phyloP scores from a whole-genome alignment of 2,329 filamentous ascomycete species.

The Tolypocladium ophioglossoides region DNA sequence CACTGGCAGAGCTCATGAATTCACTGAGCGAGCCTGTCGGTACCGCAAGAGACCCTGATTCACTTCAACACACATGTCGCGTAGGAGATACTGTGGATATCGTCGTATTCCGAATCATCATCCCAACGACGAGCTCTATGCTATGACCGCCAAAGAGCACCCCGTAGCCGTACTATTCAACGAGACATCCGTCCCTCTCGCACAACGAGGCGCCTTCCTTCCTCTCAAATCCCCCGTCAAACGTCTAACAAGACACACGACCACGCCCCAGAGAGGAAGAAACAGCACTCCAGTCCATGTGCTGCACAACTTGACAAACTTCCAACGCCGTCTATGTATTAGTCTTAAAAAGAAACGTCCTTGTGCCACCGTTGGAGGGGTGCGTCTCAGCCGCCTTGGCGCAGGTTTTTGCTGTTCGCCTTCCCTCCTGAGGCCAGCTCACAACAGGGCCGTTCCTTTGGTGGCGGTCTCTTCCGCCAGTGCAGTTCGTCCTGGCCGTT shows the following conservation, averaged over 20 bases:
- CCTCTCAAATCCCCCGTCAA: background rate
- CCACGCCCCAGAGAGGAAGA: background rate
- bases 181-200: background rate
- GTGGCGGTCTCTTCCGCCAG: conserved; percentile 1
- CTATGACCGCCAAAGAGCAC: background rate
- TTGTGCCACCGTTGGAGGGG: background rate
- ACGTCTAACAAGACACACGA: background rate
- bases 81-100: background rate
- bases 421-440: background rate
- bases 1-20: too few relatives aligned
- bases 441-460: background rate
- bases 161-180: conserved; percentile 1
- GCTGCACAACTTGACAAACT: background rate
- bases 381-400: background rate
- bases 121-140: background rate
- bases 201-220: background rate
- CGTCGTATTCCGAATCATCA: background rate
- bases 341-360: conserved; percentile 8
- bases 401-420: background rate
- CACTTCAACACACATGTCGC: too few relatives aligned
- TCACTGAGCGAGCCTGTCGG: too few relatives aligned
- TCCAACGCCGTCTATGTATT: conserved; percentile 25
- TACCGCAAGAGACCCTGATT: too few relatives aligned
- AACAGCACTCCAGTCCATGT: background rate
- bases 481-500: background rate